Evolutionary conservation across 2,329 filamentous ascomycete species (phyloP), one percentile per base, ranked within the genome.

Genomic region (Cladosporium sp.): DNA sequence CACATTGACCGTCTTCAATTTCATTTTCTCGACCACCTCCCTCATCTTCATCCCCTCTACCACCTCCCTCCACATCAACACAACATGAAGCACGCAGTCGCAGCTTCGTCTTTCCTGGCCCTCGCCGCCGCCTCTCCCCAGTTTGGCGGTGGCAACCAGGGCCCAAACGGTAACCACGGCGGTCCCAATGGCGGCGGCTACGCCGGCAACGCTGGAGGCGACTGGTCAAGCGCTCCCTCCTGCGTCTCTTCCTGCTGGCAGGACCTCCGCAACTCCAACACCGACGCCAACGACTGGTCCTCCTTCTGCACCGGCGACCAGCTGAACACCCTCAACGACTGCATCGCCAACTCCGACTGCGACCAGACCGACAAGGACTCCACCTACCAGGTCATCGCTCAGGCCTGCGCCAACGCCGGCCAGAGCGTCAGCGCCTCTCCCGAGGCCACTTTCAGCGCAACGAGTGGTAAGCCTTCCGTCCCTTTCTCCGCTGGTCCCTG

Each of bases 351-450:
- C 38, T 60, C 58, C 5, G 50, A 43, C 42, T 65, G 62, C 57
- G 57, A 52, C 48, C 45, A 57, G 18, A 19, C 37, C 10, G 62
- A 65, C 42, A 63, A 64, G 54, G 54, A 53, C 50, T 45, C 54
- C 38, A 57, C 58, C 42, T 61, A 63, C 54, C 55, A 62, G 55
- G 55, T 55, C 33, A 58, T 65, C 41, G 62, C 61, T 9, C 60
- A 63, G 54, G 53, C 60, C 13, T 65, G 62, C 54, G 62, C 58
- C 43, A 64, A 65, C 52, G 58, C 59, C 10, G 63, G 63, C 22
- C 46, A 53, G 8, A 60, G 58, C 28, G 49, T 62, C 32, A 61
- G 62, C 11, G 58, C 56, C 2, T 52, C 55, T 18, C 61, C 60
- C 2, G 58, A 62, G 50, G 59, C 58, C 8, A 61, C 57, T 31